These are phyloP conservation scores for Malus sylvestris DNA, from an alignment of 306 rosid species.

Conservation along the genomic window DNA sequence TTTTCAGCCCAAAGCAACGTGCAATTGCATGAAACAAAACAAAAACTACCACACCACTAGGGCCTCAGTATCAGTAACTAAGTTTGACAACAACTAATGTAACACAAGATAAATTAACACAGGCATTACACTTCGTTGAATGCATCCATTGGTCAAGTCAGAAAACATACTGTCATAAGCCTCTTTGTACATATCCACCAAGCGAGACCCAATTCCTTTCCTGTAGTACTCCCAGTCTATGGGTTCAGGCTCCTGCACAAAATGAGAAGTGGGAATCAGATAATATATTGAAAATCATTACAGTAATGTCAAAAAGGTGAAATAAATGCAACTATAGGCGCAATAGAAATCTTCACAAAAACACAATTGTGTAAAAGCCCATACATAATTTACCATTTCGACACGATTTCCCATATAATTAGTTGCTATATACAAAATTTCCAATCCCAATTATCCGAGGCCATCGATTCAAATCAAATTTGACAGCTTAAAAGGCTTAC, in stretches of 20 bases:
- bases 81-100: not conserved
- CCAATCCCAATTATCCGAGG: not conserved
- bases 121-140: not conserved
- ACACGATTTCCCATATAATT: not conserved
- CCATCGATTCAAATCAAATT: not conserved
- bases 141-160: not conserved
- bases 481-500: not conserved
- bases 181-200: slow-evolving; percentile 98
- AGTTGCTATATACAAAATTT: not conserved
- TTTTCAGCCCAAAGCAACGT: not conserved
- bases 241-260: slow-evolving; percentile 92
- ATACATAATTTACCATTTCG: not conserved
- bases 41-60: not conserved
- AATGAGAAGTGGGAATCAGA: slow-evolving; percentile 10
- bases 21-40: not conserved
- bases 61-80: not conserved
- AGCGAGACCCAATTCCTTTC: slow-evolving; percentile 85
- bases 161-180: slow-evolving; percentile 80
- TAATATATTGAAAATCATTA: not conserved
- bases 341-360: not conserved
- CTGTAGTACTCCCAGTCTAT: slow-evolving; percentile 94
- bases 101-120: not conserved
- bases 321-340: not conserved
- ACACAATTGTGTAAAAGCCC: not conserved
- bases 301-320: not conserved